Evolutionary conservation across 371 early-diverging fungal genomes (phyloP), one percentile per base, ranked within the genome.

Genomic region (Mortierella sp.): DNA sequence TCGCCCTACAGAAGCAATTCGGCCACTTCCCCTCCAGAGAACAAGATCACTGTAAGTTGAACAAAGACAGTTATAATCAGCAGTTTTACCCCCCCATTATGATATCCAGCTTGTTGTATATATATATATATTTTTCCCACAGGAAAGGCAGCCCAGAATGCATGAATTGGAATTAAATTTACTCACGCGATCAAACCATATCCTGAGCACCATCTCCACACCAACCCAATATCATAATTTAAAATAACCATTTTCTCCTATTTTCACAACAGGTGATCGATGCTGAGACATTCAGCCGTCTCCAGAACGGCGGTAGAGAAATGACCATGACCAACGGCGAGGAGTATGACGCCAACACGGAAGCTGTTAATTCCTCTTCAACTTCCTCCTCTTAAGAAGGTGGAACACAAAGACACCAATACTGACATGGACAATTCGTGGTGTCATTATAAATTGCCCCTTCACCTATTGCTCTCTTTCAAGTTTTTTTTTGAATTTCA

Each of bases 41-140:
- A 63, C 67, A 79, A 79, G 63, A 61, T 79, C 64, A 58, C 62
- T 35, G 79, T 79, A 79, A 61, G 79, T 69, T 31, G 9, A 23
- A 35, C 8, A 57, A 45, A 22, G 29, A 47, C 47, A 12, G 29
- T 58, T 61, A 58, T 35, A 47, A 45, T 19, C 53, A 26, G 53
- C 13, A 23, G 53, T 53, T 28, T 28, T 12, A 9, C 6, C 40
- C 13, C 9, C 40, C 40, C 28, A 53, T 26, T 12, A 26, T 26
- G 26, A 45, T 45, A 45, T 45, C 45, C 45, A 45, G 5, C n/a
- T 22, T 29, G 40, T 31, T 15, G 37, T 70, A 59, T 31, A 23
- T 28, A 29, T 37, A 4, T 28, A 10, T 45, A 31, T 64, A 61
- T 69, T 69, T 70, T 70, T 66, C 61, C 66, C 73, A 62, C 67